phyloP scores from a whole-genome alignment of 2,329 filamentous ascomycete genomes.

The Colletotrichum agaves region DNA sequence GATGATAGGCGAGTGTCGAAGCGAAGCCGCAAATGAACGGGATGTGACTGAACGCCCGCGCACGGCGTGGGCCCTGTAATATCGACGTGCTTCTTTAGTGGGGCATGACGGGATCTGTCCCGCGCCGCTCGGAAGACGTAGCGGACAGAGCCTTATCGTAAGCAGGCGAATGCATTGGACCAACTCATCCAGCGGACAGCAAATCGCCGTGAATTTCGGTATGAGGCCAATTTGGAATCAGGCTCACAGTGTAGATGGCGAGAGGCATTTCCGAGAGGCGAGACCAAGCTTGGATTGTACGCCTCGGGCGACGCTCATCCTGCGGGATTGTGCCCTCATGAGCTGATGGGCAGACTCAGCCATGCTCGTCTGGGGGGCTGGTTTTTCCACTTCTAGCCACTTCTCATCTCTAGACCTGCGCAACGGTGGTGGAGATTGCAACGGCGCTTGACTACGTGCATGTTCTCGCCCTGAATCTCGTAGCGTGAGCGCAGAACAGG shows the following conservation, averaged over 20 bases:
- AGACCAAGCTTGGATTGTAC: slow-evolving; percentile 1
- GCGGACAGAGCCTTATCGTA: slow-evolving; percentile 4
- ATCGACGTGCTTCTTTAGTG: slow-evolving; percentile 11
- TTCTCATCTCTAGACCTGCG: not conserved
- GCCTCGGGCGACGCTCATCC: slow-evolving; percentile 11
- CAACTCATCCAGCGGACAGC: slow-evolving; percentile 20
- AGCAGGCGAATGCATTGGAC: slow-evolving; percentile 1
- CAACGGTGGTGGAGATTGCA: slow-evolving; percentile 2
- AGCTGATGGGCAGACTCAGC: slow-evolving; percentile 6
- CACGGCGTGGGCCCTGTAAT: slow-evolving; percentile 16
- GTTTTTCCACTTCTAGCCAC: not conserved
- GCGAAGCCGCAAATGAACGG: slow-evolving; percentile 21
- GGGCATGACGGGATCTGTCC: slow-evolving; percentile 1
- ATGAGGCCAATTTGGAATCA: not conserved
- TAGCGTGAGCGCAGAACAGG: slow-evolving; percentile 22
- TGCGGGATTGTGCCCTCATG: slow-evolving; percentile 7
- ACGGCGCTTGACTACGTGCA: slow-evolving; percentile 33
- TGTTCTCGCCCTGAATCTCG: not conserved
- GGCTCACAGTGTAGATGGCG: not conserved
- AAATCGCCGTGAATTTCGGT: slow-evolving; percentile 24
- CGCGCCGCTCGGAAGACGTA: not conserved
- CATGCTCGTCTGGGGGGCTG: not conserved
- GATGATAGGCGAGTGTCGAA: slow-evolving; percentile 3
- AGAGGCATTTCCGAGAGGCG: not conserved
- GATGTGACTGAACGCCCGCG: slow-evolving; percentile 11